Evolutionary conservation across 768 basidiomycete species (phyloP), one percentile per base, ranked within the genome.

Genomic region (Lactarius psammicola): DNA sequence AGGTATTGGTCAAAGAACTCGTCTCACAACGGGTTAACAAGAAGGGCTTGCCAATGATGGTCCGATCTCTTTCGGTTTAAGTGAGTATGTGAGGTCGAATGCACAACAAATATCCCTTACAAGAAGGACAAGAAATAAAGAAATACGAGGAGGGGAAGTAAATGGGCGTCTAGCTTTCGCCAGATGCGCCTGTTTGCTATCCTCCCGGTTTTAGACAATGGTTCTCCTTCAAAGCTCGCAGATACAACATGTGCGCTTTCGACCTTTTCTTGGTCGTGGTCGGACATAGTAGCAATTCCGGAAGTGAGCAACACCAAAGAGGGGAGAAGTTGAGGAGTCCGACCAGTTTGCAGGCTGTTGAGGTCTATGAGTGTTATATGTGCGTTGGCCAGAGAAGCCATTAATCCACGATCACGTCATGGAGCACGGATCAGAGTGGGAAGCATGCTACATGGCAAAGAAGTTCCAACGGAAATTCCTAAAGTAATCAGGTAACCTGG

Each of bases 71-170:
- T 62, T 33, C 28, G 26, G 26, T 26, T 51, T 3, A 15, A 30
- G 36, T 53, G 23, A 46, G 34, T 18, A 36, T 6, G 13, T 46
- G 23, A 17, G 20, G 28, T 49, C 18, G 6, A 49, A 49, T 49
- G n/a, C 1, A 40, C 18, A 38, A 13, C 11, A 23, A 13, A 42
- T 49, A 49, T 23, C 17, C 62, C 70, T 56, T 31, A 71, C 70
- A 71, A 11, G 58, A 71, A 71, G 5, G 68, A 71, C 42, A 71
- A 23, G 13, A 69, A 60, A 46, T 71, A 69, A 20, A 71, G 69
- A 38, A 70, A 40, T 11, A 63, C 33, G 42, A 71, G 57, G 13
- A 57, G 60, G 11, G 69, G 70, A 31, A 71, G 57, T 2, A 70
- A 44, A 26, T 59, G 59, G 2, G 10, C 40, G n/a, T 71, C 70